These are phyloP conservation scores for Arthrobotrys megalospora DNA, from an alignment of 2,329 filamentous ascomycete genomes.

Conservation along the genomic window DNA sequence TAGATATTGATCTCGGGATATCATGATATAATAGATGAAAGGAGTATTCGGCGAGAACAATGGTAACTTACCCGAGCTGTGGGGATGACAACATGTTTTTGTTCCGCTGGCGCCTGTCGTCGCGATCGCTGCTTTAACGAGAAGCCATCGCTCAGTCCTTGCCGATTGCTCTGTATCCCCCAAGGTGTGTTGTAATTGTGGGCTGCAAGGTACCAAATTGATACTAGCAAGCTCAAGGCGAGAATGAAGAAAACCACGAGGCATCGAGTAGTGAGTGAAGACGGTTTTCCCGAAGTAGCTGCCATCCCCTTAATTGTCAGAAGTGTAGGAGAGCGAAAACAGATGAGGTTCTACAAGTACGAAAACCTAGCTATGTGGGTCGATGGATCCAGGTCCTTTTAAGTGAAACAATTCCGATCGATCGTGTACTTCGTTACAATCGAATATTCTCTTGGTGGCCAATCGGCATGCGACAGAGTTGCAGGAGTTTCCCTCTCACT, in stretches of 20 bases:
- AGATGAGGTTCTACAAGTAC: too few relatives aligned
- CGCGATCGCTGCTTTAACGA: not conserved
- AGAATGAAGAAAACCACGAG: too few relatives aligned
- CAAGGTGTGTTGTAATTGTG: not conserved
- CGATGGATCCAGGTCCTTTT: not conserved
- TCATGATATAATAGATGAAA: too few relatives aligned
- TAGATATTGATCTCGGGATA: not conserved
- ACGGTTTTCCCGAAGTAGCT: too few relatives aligned
- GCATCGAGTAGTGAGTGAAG: too few relatives aligned
- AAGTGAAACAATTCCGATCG: not conserved
- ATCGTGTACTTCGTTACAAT: not conserved
- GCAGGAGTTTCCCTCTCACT: not conserved
- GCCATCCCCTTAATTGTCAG: not conserved
- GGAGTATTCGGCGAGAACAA: not conserved
- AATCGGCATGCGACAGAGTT: constrained; percentile 3
- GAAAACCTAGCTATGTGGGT: too few relatives aligned
- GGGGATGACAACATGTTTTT: constrained; percentile 1
- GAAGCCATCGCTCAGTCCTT: not conserved
- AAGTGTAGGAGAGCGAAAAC: too few relatives aligned
- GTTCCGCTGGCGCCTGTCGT: not conserved
- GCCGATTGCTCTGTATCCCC: not conserved
- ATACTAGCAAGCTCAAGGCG: too few relatives aligned
- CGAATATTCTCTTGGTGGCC: not conserved
- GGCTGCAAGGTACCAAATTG: too few relatives aligned
- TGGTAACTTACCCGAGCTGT: not conserved